These are phyloP conservation scores for Colletotrichum liriopes DNA, from an alignment of 2,329 filamentous ascomycete species.

Conservation along the genomic window DNA sequence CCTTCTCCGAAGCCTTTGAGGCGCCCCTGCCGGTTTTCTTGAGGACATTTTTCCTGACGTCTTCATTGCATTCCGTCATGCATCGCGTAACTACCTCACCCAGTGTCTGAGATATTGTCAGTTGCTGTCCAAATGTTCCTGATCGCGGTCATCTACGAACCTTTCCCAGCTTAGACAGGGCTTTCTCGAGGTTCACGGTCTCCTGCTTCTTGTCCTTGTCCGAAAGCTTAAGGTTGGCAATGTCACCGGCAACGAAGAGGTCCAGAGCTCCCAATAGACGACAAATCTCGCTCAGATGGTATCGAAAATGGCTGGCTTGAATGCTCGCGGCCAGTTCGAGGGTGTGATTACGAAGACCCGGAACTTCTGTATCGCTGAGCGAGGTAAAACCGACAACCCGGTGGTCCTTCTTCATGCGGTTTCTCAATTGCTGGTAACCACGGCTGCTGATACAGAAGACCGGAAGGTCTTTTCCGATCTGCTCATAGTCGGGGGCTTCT, in stretches of 20 bases:
- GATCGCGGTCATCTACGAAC: not conserved
- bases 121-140: not conserved
- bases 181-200: not conserved
- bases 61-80: constrained; percentile 1
- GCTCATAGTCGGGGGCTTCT: constrained; percentile 71
- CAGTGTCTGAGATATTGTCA: constrained; percentile 10
- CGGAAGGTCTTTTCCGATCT: constrained; percentile 68
- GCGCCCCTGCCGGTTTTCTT: not conserved
- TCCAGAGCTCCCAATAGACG: constrained; percentile 22
- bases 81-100: not conserved
- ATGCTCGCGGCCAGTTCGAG: constrained; percentile 66
- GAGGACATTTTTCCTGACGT: not conserved
- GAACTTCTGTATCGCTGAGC: constrained; percentile 71
- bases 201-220: constrained; percentile 17
- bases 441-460: constrained; percentile 77
- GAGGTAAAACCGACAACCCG: constrained; percentile 66
- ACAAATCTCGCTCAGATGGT: constrained; percentile 4
- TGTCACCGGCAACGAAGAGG: constrained; percentile 18
- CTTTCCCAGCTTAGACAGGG: constrained; percentile 10
- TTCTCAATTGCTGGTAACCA: constrained; percentile 75
- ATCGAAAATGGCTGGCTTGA: constrained; percentile 11
- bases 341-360: constrained; percentile 72
- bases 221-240: constrained; percentile 3
- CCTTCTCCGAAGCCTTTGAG: constrained; percentile 9
- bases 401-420: constrained; percentile 67